Conservation (phyloP, 106 monocot species). For the Dendrobium nobile region DNA sequence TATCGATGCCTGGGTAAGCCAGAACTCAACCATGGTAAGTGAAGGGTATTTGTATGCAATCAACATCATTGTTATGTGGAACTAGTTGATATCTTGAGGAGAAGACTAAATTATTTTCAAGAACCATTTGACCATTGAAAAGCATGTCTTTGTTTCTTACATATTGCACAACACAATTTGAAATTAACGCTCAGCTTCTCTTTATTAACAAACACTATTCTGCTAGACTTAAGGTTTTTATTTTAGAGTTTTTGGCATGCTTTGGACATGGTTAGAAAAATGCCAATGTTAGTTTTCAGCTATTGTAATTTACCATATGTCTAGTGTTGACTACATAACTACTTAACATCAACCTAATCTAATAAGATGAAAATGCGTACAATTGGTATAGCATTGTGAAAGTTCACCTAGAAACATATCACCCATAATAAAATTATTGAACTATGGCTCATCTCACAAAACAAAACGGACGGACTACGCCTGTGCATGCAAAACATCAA, state of each 20-base stretch:
- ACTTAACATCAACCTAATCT: too few species aligned
- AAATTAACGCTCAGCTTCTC: neutral
- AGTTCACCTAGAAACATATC: too few species aligned
- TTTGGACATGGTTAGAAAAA: neutral
- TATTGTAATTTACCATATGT: neutral
- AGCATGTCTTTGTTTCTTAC: neutral
- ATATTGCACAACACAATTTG: neutral
- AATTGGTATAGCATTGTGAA: too few species aligned
- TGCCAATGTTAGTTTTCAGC: neutral
- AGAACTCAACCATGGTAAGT: constrained; percentile 88
- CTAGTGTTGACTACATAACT: too few species aligned
- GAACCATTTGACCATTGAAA: neutral
- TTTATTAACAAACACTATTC: neutral
- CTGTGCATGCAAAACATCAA: too few species aligned
- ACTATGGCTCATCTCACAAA: too few species aligned
- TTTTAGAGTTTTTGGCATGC: neutral
- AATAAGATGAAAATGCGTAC: too few species aligned
- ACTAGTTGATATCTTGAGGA: neutral
- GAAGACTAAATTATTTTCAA: neutral
- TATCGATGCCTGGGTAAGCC: constrained; percentile 64
- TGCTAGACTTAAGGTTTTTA: neutral
- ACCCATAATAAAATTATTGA: too few species aligned
- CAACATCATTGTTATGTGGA: too few species aligned
- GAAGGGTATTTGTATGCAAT: neutral
- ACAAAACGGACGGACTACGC: too few species aligned